Conservation (phyloP, 108 stramenopile species). For the Nitzschia sp. region DNA sequence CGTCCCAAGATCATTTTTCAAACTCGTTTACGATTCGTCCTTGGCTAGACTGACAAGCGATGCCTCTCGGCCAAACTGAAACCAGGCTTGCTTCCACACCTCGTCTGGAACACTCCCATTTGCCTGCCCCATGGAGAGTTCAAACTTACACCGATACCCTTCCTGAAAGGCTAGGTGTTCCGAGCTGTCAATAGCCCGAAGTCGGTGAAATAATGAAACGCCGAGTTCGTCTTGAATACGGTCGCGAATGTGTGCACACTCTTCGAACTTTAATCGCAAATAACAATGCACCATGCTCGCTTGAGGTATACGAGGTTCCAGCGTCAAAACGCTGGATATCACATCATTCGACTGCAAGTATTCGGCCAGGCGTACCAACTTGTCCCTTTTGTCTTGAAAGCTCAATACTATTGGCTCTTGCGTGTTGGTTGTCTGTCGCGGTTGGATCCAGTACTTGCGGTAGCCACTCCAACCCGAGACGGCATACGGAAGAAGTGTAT, state of each 20-base stretch:
- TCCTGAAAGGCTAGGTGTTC: slow-evolving; percentile 11
- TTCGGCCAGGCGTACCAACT: slow-evolving; percentile 40
- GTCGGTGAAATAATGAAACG: slow-evolving; percentile 43
- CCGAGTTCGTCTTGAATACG: slow-evolving; percentile 31
- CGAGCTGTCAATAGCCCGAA: slow-evolving; percentile 26
- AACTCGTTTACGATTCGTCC: too few species aligned
- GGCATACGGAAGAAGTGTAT: slow-evolving; percentile 67
- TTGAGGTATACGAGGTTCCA: slow-evolving; percentile 68
- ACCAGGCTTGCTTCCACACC: slow-evolving; percentile 47
- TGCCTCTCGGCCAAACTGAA: background rate
- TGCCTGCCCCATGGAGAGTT: slow-evolving; percentile 67
- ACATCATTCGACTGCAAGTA: background rate
- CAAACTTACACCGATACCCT: slow-evolving; percentile 59
- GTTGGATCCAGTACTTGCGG: slow-evolving; percentile 29
- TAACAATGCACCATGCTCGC: slow-evolving; percentile 76
- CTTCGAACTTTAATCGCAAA: slow-evolving; percentile 32
- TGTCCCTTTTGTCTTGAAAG: slow-evolving; percentile 53
- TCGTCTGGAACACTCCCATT: slow-evolving; percentile 58
- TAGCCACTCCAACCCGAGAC: slow-evolving; percentile 71
- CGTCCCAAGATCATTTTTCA: too few species aligned
- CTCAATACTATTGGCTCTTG: background rate
- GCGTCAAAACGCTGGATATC: slow-evolving; percentile 37
- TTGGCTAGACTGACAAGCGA: too few species aligned
- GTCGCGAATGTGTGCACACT: slow-evolving; percentile 37
- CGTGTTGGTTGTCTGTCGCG: background rate